Base-by-base conservation (phyloP, 352 stramenopile genomes). In the Phytophthora ohioensis region DNA sequence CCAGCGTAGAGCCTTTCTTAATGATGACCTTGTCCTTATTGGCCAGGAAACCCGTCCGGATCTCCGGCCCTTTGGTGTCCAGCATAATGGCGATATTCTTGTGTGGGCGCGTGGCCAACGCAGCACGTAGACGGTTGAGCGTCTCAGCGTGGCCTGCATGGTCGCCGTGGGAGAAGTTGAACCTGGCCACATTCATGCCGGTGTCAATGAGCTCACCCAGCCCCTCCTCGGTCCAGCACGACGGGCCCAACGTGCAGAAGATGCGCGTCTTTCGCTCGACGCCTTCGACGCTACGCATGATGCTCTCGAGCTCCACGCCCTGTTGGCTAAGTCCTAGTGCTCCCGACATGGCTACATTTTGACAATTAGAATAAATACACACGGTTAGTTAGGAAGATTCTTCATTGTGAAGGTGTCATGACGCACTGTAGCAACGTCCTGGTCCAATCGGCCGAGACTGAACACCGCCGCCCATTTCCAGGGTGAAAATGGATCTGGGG, bases 81-180 rank as follows among this genome's bases (percentile, higher is more conserved):
- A 99, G 84, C 69, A 99, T 91, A 12, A 99, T 84, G 2, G 96
- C 97, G n/a, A 91, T 76, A 67, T 91, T 81, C 73, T 91, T 93
- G 75, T 91, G 82, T 10, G 84, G 81, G 36, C 86, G 82, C 31
- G 67, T 80, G 35, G 83, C 84, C 32, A 92, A 69, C 11, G 80
- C 86, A 6, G 72, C 75, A 13, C 85, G 84, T 13, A 94, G 80
- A 47, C 82, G 80, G 63, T 79, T 86, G 55, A 94, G 82, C 49
- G 80, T 91, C 70, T 94, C 84, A 49, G 74, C 80, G 69, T 94
- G 86, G 57, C 72, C 89, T 61, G 97, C 88, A 64, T 97, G 95
- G 57, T 98, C 98, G 34, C 97, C 98, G 80, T 99, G 98, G 31
- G 95, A 99, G 80, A 99, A 99, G 82, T 99, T 99, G 61, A 99